A percentile compares a stretch with the other conserved stretches of the same genome.
Conservation (phyloP, 2,329 filamentous ascomycete genomes). For the Tolypocladium tropicale region DNA sequence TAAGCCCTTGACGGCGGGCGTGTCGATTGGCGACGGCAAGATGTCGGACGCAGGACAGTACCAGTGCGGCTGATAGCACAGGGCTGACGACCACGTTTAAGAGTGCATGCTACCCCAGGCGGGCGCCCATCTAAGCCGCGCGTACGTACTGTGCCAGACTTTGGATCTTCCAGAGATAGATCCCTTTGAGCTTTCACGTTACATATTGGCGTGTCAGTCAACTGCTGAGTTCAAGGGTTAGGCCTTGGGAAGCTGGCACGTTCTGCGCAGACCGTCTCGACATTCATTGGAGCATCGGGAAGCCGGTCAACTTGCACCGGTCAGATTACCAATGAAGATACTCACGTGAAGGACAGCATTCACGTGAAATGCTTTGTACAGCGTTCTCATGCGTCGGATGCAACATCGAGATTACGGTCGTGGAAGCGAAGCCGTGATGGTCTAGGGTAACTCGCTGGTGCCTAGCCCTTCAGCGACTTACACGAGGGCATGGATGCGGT, state of each 20-base stretch:
- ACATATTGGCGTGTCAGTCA: not conserved
- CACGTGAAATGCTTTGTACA: not conserved
- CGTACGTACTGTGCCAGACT: not conserved
- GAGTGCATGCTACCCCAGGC: not conserved
- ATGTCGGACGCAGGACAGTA: not conserved
- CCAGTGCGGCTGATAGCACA: constrained; percentile 4
- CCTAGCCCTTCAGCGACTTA: not conserved
- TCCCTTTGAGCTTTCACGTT: not conserved
- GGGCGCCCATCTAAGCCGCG: not conserved
- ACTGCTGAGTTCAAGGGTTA: not conserved
- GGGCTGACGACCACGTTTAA: constrained; percentile 1
- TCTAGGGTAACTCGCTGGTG: not conserved
- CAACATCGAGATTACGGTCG: too few relatives aligned
- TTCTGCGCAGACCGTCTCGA: not conserved
- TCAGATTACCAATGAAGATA: not conserved
- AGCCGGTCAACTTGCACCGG: not conserved
- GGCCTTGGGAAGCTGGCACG: not conserved
- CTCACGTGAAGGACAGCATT: not conserved
- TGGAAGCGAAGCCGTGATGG: not conserved
- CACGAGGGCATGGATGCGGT: not conserved
- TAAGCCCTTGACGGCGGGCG: not conserved
- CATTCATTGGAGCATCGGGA: not conserved
- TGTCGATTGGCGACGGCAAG: not conserved
- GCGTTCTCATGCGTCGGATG: not conserved
- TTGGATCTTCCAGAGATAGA: too few relatives aligned